Evolutionary conservation across 495 filamentous ascomycete genomes (phyloP), one percentile per base, ranked within the genome.

Genomic region (Podospora pseudocomata): DNA sequence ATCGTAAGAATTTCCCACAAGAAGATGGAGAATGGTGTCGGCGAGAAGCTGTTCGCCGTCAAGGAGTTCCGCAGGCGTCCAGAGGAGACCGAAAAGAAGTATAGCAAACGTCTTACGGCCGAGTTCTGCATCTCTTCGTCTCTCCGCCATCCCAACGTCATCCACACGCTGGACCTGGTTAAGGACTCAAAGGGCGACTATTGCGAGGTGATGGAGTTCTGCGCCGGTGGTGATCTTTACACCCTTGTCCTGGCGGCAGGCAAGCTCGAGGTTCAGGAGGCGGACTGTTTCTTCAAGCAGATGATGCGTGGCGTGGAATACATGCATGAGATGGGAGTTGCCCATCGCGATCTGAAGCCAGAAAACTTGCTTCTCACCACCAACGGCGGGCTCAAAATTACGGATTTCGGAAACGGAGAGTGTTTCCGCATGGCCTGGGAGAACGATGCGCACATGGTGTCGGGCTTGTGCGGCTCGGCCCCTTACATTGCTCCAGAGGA

Each of bases 341-440:
- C 95, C 9, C 95, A 99, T 78, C 91, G 95, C 70, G 95, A 99
- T 74, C 80, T 99, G 34, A 99, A 99, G 80, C 95, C 95, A 28
- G 95, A 99, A 79, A 99, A 99, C 72, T 85, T 99, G 19, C 88
- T 99, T 0, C 83, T 99, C 30, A 99, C 96, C 20, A 94, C 91
- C 2, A 91, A 92, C 71, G 95, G 95, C 64, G 89, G 89, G n/a
- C 85, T 99, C 70, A 99, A 99, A 76, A 98, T 99, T 71, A 98
- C 96, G 34, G 95, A 99, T 77, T 99, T 99, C 73, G 95, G 95
- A 67, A 99, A 99, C 73, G 95, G 96, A 72, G 95, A 99, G 75
- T 99, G 95, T 79, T 99, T 99, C 86, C 91, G 96, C 56, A 98
- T 98, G 95, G 96, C 95, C 3, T 99, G 95, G 95, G 95, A 99